Conservation (phyloP, 495 filamentous ascomycete species). For the Annulohypoxylon bovei region DNA sequence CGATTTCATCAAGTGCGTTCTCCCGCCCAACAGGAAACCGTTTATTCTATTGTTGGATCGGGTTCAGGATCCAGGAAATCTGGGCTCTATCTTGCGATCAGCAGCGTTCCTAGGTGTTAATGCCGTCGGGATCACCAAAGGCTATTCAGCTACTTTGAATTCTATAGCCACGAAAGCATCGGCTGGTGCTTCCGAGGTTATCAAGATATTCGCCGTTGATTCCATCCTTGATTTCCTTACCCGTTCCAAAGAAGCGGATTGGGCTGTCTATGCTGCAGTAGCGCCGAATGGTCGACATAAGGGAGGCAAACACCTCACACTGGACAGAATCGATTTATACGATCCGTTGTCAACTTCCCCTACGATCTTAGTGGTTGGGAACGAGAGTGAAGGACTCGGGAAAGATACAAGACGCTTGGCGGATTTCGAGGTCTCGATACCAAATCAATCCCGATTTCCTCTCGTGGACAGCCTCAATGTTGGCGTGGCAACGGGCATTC, state of each 20-base stretch:
- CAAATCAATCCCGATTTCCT: slow-evolving; percentile 43
- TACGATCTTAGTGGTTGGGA: slow-evolving; percentile 82
- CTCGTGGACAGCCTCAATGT: slow-evolving; percentile 87
- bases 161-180: slow-evolving; percentile 85
- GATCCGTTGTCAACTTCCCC: slow-evolving; percentile 69
- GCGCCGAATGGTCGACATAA: slow-evolving; percentile 56
- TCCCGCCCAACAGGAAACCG: slow-evolving; percentile 66
- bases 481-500: slow-evolving; percentile 79
- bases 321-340: slow-evolving; percentile 47
- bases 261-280: slow-evolving; percentile 84
- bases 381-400: slow-evolving; percentile 79
- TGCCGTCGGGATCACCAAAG: slow-evolving; percentile 73
- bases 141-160: slow-evolving; percentile 75
- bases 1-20: slow-evolving; percentile 52
- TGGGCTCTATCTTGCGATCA: slow-evolving; percentile 87
- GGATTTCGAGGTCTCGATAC: slow-evolving; percentile 66
- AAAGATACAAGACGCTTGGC: slow-evolving; percentile 63
- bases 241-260: slow-evolving; percentile 73
- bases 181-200: slow-evolving; percentile 82
- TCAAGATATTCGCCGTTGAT: slow-evolving; percentile 73
- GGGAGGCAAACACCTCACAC: slow-evolving; percentile 42
- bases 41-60: slow-evolving; percentile 83
- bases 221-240: slow-evolving; percentile 75
- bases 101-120: slow-evolving; percentile 87
- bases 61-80: slow-evolving; percentile 88